Base-by-base conservation (phyloP, 2,329 filamentous ascomycete genomes). In the Rutstroemia sydowiana region DNA sequence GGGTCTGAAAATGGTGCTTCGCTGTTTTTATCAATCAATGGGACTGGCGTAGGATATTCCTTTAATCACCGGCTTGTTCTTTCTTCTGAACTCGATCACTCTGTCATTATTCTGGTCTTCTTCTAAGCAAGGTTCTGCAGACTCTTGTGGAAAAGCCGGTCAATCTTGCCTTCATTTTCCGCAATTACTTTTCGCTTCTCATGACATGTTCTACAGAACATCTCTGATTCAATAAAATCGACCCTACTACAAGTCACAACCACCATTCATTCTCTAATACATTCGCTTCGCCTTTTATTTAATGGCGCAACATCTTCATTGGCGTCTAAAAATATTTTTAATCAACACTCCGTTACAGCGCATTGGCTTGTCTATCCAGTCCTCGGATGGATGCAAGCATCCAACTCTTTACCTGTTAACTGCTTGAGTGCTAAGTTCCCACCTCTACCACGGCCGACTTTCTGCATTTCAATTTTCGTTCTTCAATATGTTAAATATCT, bases 121-220 rank as follows among this genome's bases (percentile, higher is more conserved):
- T 32, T 49, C 36, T 20, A 14, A 16, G 9, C 16, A 39, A 31
- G 39, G 39, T 43, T 43, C 23, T 49, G 47, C 47, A 36, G 28
- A 49, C 31, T 51, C 41, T 45, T 51, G 48, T 51, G 48, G 48
- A 31, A 51, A 50, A 7, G 10, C 14, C 32, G 37, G n/a, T n/a
- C 48, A 23, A 14, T 30, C 23, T 28, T 26, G 30, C 28, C 13
- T 30, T 28, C 5, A 28, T 31, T 51, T 51, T 37, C 16, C 16
- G 7, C 11, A 8, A 20, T 21, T 39, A 20, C 36, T 13, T 39
- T 10, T 34, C 32, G 4, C 32, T 34, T 34, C 32, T n/a, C 11
- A 13, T 34, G 32, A 34, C 32, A 10, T 34, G 23, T 26, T 26
- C 23, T 4, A 4, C 8, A 26, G 23, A 26, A 26, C 23, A 26